Evolutionary conservation across 306 rosid species (phyloP).

Genomic region (Prunus armeniaca): DNA sequence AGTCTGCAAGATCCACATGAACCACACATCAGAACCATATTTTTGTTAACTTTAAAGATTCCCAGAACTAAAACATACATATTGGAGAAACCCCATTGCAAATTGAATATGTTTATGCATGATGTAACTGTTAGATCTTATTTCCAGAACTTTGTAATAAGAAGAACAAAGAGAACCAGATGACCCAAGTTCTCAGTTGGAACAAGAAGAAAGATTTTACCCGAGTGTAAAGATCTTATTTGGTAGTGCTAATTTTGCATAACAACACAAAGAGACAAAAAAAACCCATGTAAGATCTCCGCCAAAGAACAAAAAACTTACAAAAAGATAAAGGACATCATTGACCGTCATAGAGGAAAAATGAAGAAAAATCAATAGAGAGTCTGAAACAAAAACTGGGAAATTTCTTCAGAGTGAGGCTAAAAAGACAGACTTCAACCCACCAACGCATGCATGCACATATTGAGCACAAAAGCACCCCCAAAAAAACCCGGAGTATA

Average conservation of each 20-base stretch:
- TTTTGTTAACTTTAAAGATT: not conserved
- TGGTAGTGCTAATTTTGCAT: conserved; percentile 16
- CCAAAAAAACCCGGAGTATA: conserved; percentile 7
- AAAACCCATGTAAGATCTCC: conserved; percentile 30
- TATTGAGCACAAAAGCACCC: conserved; percentile 13
- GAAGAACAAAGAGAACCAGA: conserved; percentile 3
- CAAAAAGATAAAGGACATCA: conserved; percentile 9
- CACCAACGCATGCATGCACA: conserved; percentile 55
- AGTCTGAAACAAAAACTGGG: conserved; percentile 12
- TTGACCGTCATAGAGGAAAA: not conserved
- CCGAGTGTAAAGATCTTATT: not conserved
- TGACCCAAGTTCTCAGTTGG: conserved; percentile 2
- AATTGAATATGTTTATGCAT: conserved; percentile 14
- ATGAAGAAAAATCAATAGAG: conserved; percentile 16
- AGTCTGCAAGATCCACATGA: conserved; percentile 48
- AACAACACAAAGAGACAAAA: conserved; percentile 29
- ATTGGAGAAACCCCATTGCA: conserved; percentile 12
- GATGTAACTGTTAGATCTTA: conserved; percentile 13
- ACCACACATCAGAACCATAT: conserved; percentile 20
- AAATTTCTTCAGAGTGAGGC: conserved; percentile 23
- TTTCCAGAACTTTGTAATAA: not conserved
- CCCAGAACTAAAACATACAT: not conserved
- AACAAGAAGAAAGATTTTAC: conserved; percentile 10
- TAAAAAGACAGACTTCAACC: conserved; percentile 11
- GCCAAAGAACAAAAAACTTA: not conserved